Conservation (phyloP, 495 filamentous ascomycete genomes). For the Penicillium silybi region DNA sequence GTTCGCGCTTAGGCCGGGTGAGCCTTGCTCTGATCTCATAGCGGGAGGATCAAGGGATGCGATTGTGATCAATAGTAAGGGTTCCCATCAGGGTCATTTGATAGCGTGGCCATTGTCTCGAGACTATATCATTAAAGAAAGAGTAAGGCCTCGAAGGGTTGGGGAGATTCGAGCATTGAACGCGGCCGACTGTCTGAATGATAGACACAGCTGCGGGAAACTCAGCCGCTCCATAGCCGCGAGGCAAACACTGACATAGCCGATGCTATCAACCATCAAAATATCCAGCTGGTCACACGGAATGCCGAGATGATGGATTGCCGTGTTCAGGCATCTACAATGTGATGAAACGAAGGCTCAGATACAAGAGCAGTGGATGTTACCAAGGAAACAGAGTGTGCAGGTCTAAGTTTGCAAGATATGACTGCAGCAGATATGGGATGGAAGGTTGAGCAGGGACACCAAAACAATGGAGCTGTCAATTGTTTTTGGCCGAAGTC, state of each 20-base stretch:
- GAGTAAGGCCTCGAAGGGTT: not conserved
- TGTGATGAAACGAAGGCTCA: not conserved
- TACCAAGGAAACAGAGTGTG: not conserved
- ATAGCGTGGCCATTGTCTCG: not conserved
- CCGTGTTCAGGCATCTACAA: constrained; percentile 12
- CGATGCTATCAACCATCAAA: not conserved
- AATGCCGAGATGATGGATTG: constrained; percentile 9
- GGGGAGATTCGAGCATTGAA: not conserved
- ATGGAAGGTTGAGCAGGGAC: not conserved
- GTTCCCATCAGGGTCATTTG: not conserved
- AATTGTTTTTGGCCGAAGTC: constrained; percentile 12
- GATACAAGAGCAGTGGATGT: not conserved
- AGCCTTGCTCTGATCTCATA: constrained; percentile 2
- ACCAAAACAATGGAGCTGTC: not conserved
- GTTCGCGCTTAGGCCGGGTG: not conserved
- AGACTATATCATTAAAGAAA: not conserved
- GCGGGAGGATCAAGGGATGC: not conserved
- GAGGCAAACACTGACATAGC: constrained; percentile 7
- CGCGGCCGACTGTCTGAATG: not conserved
- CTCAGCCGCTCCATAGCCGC: not conserved
- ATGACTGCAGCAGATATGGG: not conserved
- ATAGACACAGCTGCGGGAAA: not conserved
- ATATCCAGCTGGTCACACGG: constrained; percentile 2
- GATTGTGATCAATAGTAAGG: not conserved
- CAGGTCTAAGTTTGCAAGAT: not conserved